Base-by-base conservation (phyloP, 352 stramenopile genomes). In the Phytophthora chlamydospora region DNA sequence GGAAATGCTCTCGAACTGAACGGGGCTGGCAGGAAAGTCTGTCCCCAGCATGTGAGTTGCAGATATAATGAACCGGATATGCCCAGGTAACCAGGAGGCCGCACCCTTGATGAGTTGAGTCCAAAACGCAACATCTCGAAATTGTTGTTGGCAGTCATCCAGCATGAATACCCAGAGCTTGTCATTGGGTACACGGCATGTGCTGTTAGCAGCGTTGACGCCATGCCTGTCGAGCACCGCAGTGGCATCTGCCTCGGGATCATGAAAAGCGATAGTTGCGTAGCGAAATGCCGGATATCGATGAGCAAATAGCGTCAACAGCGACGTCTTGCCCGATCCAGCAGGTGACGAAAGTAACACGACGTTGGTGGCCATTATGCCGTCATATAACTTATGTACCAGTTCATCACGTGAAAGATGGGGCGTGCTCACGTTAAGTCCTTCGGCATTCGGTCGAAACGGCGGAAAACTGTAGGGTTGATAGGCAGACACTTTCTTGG, bases 21-120 rank as follows among this genome's bases (percentile, higher is more conserved):
- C 32, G 16, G 59, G 44, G 32, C 51, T 62, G 0, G 0, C 0
- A 56, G 35, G 24, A 13, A 5, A 9, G 24, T 62, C 49, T 38
- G 12, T 41, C 35, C 62, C 50, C 2, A 62, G 50, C 50, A 52
- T 36, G 36, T 52, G 36, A 6, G 50, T 67, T 8, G 50, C 50
- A 31, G 42, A 57, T 11, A 57, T 57, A 27, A 67, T 38, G 12
- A 67, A 67, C 34, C 13, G 35, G 13, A 67, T 43, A 14, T 67
- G 17, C 0, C 4, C 2, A 5, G 43, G 43, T 51, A 67, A 41
- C 36, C 35, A 67, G 7, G 36, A 29, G 3, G 50, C 1, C 11
- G 50, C 39, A 8, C 31, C 36, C 35, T 61, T 51, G 4, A 67
- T 19, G 0, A 67, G 36, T 16, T 1, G 0, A 51, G 11, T 24